phyloP scores from a whole-genome alignment of 2,329 filamentous ascomycete genomes.

The Paraphoma sp. region DNA sequence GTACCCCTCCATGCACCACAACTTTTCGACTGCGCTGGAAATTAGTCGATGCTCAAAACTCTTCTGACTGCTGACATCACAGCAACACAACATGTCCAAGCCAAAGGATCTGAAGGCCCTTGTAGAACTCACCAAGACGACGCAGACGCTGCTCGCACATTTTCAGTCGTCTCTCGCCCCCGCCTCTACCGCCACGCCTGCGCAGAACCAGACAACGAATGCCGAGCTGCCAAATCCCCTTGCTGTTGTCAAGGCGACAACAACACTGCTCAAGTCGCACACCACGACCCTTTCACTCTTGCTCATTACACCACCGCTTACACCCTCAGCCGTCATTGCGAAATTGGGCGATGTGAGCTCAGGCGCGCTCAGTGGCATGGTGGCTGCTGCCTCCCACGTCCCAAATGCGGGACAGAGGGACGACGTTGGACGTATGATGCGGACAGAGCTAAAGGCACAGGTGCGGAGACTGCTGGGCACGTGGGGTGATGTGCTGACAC shows the following conservation, averaged over 20 bases:
- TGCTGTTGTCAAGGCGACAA: constrained; percentile 72
- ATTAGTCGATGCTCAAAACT: neutral
- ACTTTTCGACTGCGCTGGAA: neutral
- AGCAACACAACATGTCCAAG: constrained; percentile 22
- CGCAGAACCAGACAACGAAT: constrained; percentile 16
- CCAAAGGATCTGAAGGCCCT: constrained; percentile 37
- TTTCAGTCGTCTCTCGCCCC: constrained; percentile 44
- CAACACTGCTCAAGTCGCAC: constrained; percentile 78
- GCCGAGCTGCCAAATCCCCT: constrained; percentile 57
- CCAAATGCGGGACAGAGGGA: constrained; percentile 23
- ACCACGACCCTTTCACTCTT: constrained; percentile 87
- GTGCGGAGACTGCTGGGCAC: constrained; percentile 68
- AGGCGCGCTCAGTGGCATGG: constrained; percentile 75
- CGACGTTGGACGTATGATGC: constrained; percentile 56
- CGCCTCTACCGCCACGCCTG: constrained; percentile 11
- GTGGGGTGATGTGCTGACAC: constrained; percentile 64
- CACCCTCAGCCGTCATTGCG: constrained; percentile 73
- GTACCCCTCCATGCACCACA: neutral
- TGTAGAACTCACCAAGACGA: constrained; percentile 44
- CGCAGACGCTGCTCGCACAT: constrained; percentile 44
- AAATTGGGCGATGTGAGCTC: constrained; percentile 76
- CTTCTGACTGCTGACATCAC: neutral
- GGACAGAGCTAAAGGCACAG: constrained; percentile 67
- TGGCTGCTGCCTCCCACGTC: constrained; percentile 58
- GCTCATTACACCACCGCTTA: constrained; percentile 86